These are phyloP conservation scores for Penicillium sp. DNA, from an alignment of 2,329 filamentous ascomycete genomes.

Conservation along the genomic window DNA sequence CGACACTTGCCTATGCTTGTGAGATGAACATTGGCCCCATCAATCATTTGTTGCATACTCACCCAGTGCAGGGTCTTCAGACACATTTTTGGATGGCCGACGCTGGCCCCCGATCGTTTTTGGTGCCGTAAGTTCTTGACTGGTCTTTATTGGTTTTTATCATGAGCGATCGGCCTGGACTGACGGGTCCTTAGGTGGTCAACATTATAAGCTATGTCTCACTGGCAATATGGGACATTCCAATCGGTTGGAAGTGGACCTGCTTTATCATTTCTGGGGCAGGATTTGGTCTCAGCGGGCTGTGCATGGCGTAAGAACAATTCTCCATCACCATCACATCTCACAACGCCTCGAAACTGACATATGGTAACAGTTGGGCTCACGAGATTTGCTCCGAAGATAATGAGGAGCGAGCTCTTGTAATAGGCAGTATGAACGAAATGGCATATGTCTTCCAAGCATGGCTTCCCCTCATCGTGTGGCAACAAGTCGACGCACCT, in stretches of 20 bases:
- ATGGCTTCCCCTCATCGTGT: constrained; percentile 67
- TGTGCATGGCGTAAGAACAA: constrained; percentile 52
- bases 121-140: constrained; percentile 53
- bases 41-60: neutral
- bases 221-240: constrained; percentile 53
- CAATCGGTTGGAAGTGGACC: constrained; percentile 62
- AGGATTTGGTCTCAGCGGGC: constrained; percentile 50
- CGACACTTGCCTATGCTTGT: constrained; percentile 64
- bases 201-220: constrained; percentile 49
- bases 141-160: neutral
- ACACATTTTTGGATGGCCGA: constrained; percentile 59
- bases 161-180: neutral
- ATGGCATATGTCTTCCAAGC: constrained; percentile 70
- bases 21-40: constrained; percentile 2
- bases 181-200: constrained; percentile 23
- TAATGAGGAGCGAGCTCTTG: constrained; percentile 67
- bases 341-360: neutral
- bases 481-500: constrained; percentile 65
- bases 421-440: constrained; percentile 67
- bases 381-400: constrained; percentile 58
- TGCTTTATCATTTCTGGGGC: constrained; percentile 60
- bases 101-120: constrained; percentile 68
- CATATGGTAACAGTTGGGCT: constrained; percentile 44
- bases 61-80: constrained; percentile 55
- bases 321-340: neutral